Evolutionary conservation across 495 filamentous ascomycete species (phyloP).

Genomic region (Aspergillus indologenus): DNA sequence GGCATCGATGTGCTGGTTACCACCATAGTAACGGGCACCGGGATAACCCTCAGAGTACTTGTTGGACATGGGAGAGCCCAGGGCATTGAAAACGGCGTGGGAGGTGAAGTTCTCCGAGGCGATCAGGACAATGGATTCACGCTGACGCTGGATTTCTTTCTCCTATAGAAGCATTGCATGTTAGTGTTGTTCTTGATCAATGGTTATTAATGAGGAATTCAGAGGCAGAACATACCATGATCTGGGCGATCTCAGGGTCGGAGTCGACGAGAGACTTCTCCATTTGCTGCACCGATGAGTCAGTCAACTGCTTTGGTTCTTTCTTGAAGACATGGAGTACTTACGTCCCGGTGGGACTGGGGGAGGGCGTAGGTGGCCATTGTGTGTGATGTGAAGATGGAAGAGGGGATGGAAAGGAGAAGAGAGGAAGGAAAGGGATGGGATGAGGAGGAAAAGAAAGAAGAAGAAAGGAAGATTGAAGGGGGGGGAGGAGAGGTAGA

Average conservation of each 20-base stretch:
- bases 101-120: constrained; percentile 99
- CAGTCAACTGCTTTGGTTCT: constrained; percentile 32
- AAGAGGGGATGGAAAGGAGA: constrained; percentile 10
- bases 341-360: constrained; percentile 81
- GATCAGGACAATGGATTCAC: constrained; percentile 97
- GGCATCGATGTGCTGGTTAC: constrained; percentile 96
- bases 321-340: constrained; percentile 30
- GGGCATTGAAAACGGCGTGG: constrained; percentile 90
- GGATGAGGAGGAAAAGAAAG: constrained; percentile 15
- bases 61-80: constrained; percentile 99
- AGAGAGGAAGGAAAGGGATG: constrained; percentile 13
- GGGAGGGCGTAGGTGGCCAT: constrained; percentile 80
- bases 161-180: constrained; percentile 50
- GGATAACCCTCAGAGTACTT: constrained; percentile 99
- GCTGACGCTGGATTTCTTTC: constrained; percentile 93
- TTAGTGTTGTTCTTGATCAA: not conserved
- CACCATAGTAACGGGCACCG: constrained; percentile 97
- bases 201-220: constrained; percentile 1
- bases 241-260: constrained; percentile 87
- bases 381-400: constrained; percentile 26
- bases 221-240: constrained; percentile 69
- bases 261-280: constrained; percentile 78
- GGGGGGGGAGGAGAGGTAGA: constrained; percentile 7
- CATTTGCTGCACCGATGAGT: constrained; percentile 72
- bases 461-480: constrained; percentile 15